phyloP scores from a whole-genome alignment of 129 eudicot species.

The Dittrichia graveolens region DNA sequence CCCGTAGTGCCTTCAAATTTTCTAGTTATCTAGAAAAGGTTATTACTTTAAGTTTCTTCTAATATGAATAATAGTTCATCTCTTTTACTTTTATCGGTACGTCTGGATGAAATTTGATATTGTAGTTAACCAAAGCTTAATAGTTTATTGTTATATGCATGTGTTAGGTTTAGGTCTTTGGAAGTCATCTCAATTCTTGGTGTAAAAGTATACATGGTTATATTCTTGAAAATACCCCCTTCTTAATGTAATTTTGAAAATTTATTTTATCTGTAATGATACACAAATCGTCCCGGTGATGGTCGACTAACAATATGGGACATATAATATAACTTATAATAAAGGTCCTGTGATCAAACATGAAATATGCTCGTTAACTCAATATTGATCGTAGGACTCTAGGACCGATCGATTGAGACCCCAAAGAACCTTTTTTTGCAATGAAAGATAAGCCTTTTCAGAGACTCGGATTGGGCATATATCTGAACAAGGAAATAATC shows the following conservation, averaged over 20 bases:
- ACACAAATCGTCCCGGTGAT: too few species aligned
- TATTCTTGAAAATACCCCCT: not conserved
- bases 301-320: too few species aligned
- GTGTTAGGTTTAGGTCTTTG: constrained; percentile 18
- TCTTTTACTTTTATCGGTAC: constrained; percentile 5
- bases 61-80: constrained; percentile 3
- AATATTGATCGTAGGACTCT: too few species aligned
- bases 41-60: not conserved
- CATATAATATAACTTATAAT: too few species aligned
- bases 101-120: not conserved
- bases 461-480: not conserved
- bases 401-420: too few species aligned
- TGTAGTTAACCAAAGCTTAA: not conserved
- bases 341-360: too few species aligned
- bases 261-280: not conserved
- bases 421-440: not conserved
- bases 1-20: too few species aligned
- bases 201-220: constrained; percentile 7
- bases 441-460: not conserved
- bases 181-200: constrained; percentile 8
- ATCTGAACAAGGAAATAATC: not conserved
- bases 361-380: too few species aligned
- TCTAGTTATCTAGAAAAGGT: too few species aligned
- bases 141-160: constrained; percentile 18
- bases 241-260: not conserved